A percentile compares a stretch with the other conserved stretches of the same genome.
These are phyloP conservation scores for Scalesia atractyloides DNA, from an alignment of 129 eudicot genomes.

Conservation along the genomic window DNA sequence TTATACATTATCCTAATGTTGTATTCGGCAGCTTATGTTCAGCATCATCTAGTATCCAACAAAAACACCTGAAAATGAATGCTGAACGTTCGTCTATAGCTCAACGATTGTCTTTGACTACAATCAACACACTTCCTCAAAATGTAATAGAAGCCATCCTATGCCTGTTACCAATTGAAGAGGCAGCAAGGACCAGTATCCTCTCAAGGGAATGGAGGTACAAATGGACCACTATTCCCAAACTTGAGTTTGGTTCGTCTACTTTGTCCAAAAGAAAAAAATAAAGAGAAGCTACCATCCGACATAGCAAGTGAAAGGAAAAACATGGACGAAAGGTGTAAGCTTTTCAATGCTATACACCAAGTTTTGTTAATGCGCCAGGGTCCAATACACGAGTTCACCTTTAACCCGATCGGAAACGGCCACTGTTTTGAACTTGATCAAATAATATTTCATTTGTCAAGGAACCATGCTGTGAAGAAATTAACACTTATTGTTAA, in stretches of 20 bases:
- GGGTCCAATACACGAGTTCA: too few relatives aligned
- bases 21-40: not conserved
- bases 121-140: not conserved
- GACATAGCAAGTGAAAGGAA: too few relatives aligned
- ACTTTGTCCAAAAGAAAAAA: too few relatives aligned
- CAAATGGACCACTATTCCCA: conserved; percentile 9
- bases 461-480: too few relatives aligned
- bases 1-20: not conserved
- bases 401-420: too few relatives aligned
- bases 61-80: not conserved
- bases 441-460: too few relatives aligned
- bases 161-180: not conserved
- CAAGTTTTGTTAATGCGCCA: too few relatives aligned
- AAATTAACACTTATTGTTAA: too few relatives aligned
- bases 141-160: not conserved
- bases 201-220: conserved; percentile 1
- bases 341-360: too few relatives aligned
- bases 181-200: conserved; percentile 8
- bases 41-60: not conserved
- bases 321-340: too few relatives aligned
- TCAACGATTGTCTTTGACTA: not conserved
- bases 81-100: not conserved
- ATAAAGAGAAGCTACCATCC: too few relatives aligned
- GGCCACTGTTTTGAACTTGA: too few relatives aligned
- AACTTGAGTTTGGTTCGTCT: not conserved